Conservation (phyloP, 2,329 filamentous ascomycete species). For the Aaosphaeria arxii region DNA sequence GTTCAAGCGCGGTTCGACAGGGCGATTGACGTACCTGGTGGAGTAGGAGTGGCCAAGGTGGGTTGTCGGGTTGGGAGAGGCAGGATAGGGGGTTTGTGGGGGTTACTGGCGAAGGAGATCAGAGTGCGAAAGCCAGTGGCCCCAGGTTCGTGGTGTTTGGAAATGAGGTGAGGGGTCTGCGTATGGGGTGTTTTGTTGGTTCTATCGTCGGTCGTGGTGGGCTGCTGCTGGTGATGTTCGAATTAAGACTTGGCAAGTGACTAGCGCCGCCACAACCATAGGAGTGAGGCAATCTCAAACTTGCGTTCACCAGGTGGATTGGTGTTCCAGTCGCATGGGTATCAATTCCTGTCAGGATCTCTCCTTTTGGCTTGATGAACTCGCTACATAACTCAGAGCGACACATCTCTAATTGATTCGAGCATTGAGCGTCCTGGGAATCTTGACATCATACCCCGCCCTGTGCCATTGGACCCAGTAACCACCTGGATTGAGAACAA, state of each 20-base stretch:
- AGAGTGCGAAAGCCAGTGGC: conserved; percentile 11
- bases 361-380: too few relatives aligned
- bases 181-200: conserved; percentile 19
- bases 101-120: conserved; percentile 8
- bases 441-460: too few relatives aligned
- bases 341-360: too few relatives aligned
- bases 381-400: too few relatives aligned
- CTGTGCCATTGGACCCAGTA: too few relatives aligned
- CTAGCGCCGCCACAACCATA: not conserved
- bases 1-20: conserved; percentile 16
- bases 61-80: not conserved
- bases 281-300: too few relatives aligned
- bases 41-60: conserved; percentile 7
- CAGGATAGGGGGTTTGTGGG: conserved; percentile 1
- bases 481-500: too few relatives aligned
- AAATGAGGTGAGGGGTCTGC: conserved; percentile 11
- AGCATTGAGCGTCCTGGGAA: too few relatives aligned
- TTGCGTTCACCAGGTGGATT: too few relatives aligned
- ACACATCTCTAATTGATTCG: too few relatives aligned
- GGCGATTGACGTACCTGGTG: conserved; percentile 34
- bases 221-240: conserved; percentile 3
- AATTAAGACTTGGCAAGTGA: not conserved
- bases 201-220: conserved; percentile 14
- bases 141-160: conserved; percentile 8
- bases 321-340: too few relatives aligned